Evolutionary conservation across 371 early-diverging fungal species (phyloP).

Genomic region (Saksenaea oblongispora): DNA sequence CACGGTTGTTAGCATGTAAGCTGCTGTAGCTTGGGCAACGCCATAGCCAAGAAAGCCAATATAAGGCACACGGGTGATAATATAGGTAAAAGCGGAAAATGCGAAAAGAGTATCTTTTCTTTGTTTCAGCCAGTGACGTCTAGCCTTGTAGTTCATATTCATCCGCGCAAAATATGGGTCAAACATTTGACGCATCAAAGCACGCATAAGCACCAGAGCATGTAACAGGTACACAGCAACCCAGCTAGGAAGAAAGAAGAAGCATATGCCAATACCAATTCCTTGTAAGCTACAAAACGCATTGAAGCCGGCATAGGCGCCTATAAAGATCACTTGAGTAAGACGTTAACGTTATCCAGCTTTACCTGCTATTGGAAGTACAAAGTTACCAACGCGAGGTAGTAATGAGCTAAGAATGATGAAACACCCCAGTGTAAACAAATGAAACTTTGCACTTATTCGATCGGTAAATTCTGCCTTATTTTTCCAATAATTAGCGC

Average conservation of each 20-base stretch:
- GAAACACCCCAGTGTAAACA: conserved; percentile 22
- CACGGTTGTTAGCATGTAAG: conserved; percentile 57
- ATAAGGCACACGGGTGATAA: conserved; percentile 51
- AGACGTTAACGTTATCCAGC: not conserved
- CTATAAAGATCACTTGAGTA: conserved; percentile 12
- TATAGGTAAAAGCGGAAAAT: conserved; percentile 62
- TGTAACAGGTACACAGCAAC: conserved; percentile 46
- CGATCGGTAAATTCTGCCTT: conserved; percentile 45
- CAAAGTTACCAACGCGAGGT: conserved; percentile 60
- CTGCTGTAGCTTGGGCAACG: conserved; percentile 59
- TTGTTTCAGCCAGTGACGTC: conserved; percentile 60
- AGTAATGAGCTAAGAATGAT: conserved; percentile 52
- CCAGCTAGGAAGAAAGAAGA: conserved; percentile 48
- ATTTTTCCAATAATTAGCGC: conserved; percentile 55
- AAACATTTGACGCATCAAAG: conserved; percentile 63
- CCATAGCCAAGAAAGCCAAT: conserved; percentile 59
- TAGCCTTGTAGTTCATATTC: conserved; percentile 51
- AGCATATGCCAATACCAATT: conserved; percentile 45
- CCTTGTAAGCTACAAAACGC: conserved; percentile 50
- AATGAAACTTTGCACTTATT: not conserved
- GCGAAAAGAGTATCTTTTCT: conserved; percentile 65
- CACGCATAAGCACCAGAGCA: conserved; percentile 61
- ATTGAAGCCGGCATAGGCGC: conserved; percentile 44
- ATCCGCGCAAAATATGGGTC: conserved; percentile 70
- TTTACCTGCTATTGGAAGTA: conserved; percentile 60